Evolutionary conservation across 441 rosid genomes (phyloP), one percentile per base, ranked within the genome.

Genomic region (Croton setiger): DNA sequence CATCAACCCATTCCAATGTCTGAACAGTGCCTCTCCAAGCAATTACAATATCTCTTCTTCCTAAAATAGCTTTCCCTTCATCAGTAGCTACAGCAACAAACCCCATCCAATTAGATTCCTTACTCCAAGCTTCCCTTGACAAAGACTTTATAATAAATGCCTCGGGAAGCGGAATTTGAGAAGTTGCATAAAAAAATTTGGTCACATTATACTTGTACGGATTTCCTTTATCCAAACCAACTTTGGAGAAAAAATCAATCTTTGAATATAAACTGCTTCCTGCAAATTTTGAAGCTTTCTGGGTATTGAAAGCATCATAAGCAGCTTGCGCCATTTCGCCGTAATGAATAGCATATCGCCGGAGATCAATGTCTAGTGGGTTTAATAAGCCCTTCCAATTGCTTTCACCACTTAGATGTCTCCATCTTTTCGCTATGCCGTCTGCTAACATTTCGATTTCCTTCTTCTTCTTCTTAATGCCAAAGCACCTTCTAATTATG

Each of bases 301-400:
- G 79, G 4, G 74, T 33, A 55, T 90, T 80, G 77, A 93, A 93
- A 14, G 88, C 79, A 67, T 90, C 96, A 5, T 89, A 90, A 13
- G 90, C 45, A n/a, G 96, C 88, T 58, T 90, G 92, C 65, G 87
- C 91, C 92, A 90, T 88, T 74, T 93, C 93, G 1, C 98, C 98
- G 15, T 88, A 90, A 73, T 87, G 97, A 71, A 93, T 71, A 5
- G 87, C 73, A 70, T 79, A 81, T 37, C 77, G 74, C 4, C 98
- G 88, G 72, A 93, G 94, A 81, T 86, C 91, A 45, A 81, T 74
- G 72, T 89, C 89, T 7, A 90, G 86, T 54, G 98, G 98, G 41
- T 87, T 84, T 60, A 86, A 41, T 43, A 88, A 69, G 43, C 73
- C 85, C 12, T 79, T 80, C 98, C 98, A 93, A 37, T 83, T 62